Conservation (phyloP, 2,329 filamentous ascomycete genomes). For the Exserohilum turcica region DNA sequence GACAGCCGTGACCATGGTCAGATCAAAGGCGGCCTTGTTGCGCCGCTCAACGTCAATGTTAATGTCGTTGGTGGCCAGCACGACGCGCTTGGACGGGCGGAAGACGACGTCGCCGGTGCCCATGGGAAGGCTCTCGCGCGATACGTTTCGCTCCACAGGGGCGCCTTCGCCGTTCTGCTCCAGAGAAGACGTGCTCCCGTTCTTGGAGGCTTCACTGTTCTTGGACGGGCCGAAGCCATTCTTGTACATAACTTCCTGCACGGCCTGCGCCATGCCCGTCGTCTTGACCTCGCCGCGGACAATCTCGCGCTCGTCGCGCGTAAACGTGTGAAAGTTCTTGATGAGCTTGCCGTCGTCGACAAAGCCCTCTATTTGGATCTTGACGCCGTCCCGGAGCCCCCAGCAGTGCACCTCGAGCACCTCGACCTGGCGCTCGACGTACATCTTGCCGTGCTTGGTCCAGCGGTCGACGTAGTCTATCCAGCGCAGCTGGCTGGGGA, state of each 20-base stretch:
- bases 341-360: conserved; percentile 89
- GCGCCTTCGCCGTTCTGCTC: conserved; percentile 27
- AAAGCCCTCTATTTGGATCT: conserved; percentile 82
- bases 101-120: conserved; percentile 76
- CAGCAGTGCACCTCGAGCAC: conserved; percentile 88
- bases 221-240: conserved; percentile 40
- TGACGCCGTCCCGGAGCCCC: conserved; percentile 86
- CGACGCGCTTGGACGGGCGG: conserved; percentile 69
- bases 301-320: conserved; percentile 70
- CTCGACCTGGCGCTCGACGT: conserved; percentile 81
- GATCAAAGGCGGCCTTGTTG: conserved; percentile 74
- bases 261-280: conserved; percentile 51
- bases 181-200: conserved; percentile 24
- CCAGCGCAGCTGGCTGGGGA: conserved; percentile 89
- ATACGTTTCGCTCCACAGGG: conserved; percentile 19
- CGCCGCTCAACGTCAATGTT: conserved; percentile 89
- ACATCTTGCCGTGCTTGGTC: conserved; percentile 75
- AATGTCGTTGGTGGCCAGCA: conserved; percentile 80
- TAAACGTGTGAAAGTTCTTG: conserved; percentile 80
- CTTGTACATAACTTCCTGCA: conserved; percentile 52
- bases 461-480: conserved; percentile 87
- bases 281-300: conserved; percentile 61
- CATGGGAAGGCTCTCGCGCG: conserved; percentile 51
- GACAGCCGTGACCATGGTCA: conserved; percentile 89
- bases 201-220: conserved; percentile 25